Base-by-base conservation (phyloP, 169 alveolate genomes). In the Plasmodium sp. region DNA sequence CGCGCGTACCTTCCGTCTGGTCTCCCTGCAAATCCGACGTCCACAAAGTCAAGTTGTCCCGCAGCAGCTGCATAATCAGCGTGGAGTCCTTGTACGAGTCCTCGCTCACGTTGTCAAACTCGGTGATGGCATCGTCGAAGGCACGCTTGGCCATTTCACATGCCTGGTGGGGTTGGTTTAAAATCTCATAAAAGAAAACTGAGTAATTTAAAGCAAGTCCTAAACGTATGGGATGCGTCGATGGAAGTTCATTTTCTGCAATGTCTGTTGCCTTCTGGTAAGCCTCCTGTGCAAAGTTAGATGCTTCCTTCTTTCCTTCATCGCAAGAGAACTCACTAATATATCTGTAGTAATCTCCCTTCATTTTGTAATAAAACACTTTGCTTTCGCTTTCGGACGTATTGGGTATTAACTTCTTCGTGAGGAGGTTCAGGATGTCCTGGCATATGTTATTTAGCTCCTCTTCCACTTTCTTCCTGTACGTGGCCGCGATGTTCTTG, bases 321-420 rank as follows among this genome's bases (percentile, higher is more conserved):
- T 99, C 99, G 62, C 98, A 96, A 18, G 99, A 98, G 97, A 98
- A 98, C 97, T 99, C 99, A 51, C 99, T 98, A 83, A 98, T 96
- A 95, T 99, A 99, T 84, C 99, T 98, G 97, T 98, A 99, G 96
- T 99, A 99, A 96, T 99, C 99, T n/a, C 99, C 99, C 97, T 99
- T 99, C 99, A 99, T 99, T 98, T 99, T 99, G 93, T 97, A 97
- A 97, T 99, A 99, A 97, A 99, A 99, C 72, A 99, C 99, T 94
- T 97, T 97, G 85, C 99, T 97, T 96, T 99, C 99, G 79, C 97
- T 96, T 80, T 93, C 97, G 22, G 98, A 94, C 81, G 99, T 98
- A 39, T 98, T 96, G 81, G 98, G 98, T 91, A 99, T 97, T 92
- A 99, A 98, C 84, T 97, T 93, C 84, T 97, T 95, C 94, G 98